phyloP scores from a whole-genome alignment of 2,329 filamentous ascomycete genomes.

The Penicillium digitatum region DNA sequence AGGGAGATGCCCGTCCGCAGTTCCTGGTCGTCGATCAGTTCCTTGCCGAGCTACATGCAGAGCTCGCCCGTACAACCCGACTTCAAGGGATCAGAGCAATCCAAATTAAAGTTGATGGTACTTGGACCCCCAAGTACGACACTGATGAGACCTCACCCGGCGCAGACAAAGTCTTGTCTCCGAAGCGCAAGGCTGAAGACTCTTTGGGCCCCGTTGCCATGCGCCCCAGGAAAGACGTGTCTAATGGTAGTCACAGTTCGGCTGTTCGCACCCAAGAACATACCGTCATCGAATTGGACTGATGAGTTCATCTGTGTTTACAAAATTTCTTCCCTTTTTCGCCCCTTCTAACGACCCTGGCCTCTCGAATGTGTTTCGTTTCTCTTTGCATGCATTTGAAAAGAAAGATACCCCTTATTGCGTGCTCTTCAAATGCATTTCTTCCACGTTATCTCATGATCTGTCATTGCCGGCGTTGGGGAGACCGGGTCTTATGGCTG shows the following conservation, averaged over 20 bases:
- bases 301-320: not conserved
- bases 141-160: constrained; percentile 16
- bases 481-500: not conserved
- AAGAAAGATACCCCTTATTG: constrained; percentile 12
- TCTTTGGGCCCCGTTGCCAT: constrained; percentile 8
- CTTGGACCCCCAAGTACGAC: constrained; percentile 56
- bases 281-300: constrained; percentile 23
- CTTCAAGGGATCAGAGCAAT: constrained; percentile 58
- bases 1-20: constrained; percentile 68
- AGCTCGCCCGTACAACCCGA: constrained; percentile 50
- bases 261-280: not conserved
- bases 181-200: constrained; percentile 15
- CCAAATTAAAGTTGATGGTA: constrained; percentile 59
- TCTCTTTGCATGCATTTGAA: constrained; percentile 4
- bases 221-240: constrained; percentile 13
- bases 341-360: not conserved
- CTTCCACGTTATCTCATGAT: not conserved
- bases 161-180: not conserved
- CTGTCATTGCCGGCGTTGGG: not conserved
- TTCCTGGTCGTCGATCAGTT: constrained; percentile 71
- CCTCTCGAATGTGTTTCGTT: not conserved
- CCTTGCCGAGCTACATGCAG: constrained; percentile 57
- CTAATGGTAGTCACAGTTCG: not conserved
- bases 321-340: not conserved
- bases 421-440: not conserved